phyloP scores from a whole-genome alignment of 2,329 filamentous ascomycete genomes.

The Diplocarpon rosae region DNA sequence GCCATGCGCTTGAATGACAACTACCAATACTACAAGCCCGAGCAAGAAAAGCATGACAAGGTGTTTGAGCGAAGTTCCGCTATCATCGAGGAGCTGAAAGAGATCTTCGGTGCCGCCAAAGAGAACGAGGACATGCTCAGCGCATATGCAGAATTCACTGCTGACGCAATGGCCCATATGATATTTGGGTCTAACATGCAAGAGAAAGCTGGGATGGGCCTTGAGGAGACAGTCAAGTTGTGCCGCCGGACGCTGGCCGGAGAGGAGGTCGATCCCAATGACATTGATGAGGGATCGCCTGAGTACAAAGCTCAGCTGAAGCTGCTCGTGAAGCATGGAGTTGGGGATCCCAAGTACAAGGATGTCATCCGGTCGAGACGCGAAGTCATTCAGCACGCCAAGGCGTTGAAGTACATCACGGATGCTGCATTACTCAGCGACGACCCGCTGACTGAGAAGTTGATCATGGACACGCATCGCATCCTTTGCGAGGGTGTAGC shows the following conservation, averaged over 20 bases:
- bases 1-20: neutral
- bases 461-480: neutral
- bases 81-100: neutral
- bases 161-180: neutral
- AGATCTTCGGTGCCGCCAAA: neutral
- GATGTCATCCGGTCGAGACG: neutral
- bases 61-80: neutral
- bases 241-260: neutral
- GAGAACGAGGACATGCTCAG: neutral
- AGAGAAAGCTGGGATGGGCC: neutral
- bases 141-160: neutral
- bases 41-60: neutral
- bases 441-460: neutral
- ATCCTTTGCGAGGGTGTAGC: neutral
- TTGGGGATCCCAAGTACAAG: neutral
- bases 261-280: neutral
- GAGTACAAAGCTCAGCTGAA: neutral
- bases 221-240: neutral
- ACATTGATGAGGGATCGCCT: neutral
- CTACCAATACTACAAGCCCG: neutral
- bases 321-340: neutral
- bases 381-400: neutral
- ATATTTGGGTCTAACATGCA: neutral
- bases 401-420: neutral
- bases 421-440: neutral